Conservation (phyloP, 805 yeast species). For the Yamadazyma takamatsuzukensis region DNA sequence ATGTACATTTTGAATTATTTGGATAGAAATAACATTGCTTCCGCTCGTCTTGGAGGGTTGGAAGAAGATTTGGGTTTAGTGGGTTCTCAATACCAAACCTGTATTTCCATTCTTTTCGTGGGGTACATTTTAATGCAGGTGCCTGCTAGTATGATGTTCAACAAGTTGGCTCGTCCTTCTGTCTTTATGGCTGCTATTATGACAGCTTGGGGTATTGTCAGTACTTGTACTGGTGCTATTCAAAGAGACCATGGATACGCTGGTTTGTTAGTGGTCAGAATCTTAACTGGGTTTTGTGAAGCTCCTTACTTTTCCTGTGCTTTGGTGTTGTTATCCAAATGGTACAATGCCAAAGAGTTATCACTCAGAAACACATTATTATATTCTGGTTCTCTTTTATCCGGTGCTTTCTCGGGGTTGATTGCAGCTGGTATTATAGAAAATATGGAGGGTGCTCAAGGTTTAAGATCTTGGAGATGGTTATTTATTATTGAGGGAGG, state of each 20-base stretch:
- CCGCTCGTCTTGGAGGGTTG: conserved; percentile 51
- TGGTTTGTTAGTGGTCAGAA: conserved; percentile 44
- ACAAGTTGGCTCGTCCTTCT: conserved; percentile 48
- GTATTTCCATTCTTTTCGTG: conserved; percentile 50
- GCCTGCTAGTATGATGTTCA: conserved; percentile 46
- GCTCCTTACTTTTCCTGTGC: conserved; percentile 48
- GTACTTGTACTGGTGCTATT: conserved; percentile 48
- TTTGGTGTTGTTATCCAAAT: conserved; percentile 47
- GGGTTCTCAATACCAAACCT: conserved; percentile 46
- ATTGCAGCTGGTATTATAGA: conserved; percentile 52
- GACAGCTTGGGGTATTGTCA: conserved; percentile 49
- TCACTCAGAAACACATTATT: conserved; percentile 48
- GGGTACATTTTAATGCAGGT: conserved; percentile 40
- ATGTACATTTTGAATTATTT: conserved; percentile 51
- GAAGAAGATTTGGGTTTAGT: conserved; percentile 38
- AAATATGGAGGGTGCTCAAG: conserved; percentile 35
- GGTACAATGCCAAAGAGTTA: conserved; percentile 52
- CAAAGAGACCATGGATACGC: conserved; percentile 28
- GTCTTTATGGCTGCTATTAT: conserved; percentile 46
- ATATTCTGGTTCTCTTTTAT: conserved; percentile 47
- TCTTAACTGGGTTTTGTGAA: conserved; percentile 46
- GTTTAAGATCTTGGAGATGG: conserved; percentile 52
- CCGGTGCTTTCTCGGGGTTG: conserved; percentile 54
- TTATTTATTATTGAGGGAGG: conserved; percentile 55
- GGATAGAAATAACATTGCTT: conserved; percentile 52